These are phyloP conservation scores for Paraphoma sp. DNA, from an alignment of 2,329 filamentous ascomycete genomes.

Conservation along the genomic window DNA sequence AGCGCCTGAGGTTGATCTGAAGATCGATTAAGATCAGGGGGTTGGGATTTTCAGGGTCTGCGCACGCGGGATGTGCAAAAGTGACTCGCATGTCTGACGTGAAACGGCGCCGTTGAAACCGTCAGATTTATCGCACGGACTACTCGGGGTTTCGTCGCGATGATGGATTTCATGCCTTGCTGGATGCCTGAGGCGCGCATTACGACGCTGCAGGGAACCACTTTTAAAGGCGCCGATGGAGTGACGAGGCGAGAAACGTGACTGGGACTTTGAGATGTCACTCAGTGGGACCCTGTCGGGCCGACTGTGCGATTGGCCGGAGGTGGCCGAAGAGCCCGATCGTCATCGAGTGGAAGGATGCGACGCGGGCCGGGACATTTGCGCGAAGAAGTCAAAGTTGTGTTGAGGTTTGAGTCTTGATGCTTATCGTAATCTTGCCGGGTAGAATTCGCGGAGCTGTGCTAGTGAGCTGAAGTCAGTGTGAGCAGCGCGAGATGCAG, in stretches of 20 bases:
- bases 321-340: background rate
- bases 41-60: background rate
- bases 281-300: background rate
- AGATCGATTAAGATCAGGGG: background rate
- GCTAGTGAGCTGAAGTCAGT: background rate
- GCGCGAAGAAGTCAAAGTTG: background rate
- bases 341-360: background rate
- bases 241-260: background rate
- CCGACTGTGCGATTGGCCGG: background rate
- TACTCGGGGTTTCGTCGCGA: too few relatives aligned
- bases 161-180: background rate
- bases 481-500: background rate
- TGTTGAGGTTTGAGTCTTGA: background rate
- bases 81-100: background rate
- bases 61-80: background rate
- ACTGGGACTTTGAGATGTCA: background rate
- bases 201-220: background rate
- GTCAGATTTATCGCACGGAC: background rate
- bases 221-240: background rate
- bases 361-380: background rate
- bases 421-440: background rate
- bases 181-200: background rate
- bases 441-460: background rate
- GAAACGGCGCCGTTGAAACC: background rate
- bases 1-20: too few relatives aligned